Evolutionary conservation across 305 asterid species (phyloP), one percentile per base, ranked within the genome.

Genomic region (Solanum aculeatissimum): DNA sequence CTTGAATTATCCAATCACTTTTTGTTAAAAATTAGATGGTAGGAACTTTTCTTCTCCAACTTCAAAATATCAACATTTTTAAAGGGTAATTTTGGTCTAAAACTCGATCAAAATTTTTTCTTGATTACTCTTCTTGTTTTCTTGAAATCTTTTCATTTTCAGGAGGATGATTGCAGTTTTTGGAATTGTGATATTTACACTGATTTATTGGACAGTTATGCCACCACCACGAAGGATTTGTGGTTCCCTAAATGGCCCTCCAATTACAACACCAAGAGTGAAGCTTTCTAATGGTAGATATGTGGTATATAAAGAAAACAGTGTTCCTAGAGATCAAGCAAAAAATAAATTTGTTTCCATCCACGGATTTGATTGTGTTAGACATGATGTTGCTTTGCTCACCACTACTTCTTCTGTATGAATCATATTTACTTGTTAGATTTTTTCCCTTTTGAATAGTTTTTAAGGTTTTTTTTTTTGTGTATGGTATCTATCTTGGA

Each of bases 331-430:
- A 29, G 2, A 29, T 29, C 32, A 29, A 29, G 32, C 32, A 29
- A 29, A 29, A 29, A 29, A 29, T 2, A 29, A 29, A 29, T 29
- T 29, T 29, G 32, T 29, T 29, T 29, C 2, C 32, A 29, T 29
- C 32, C 32, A 29, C 2, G 32, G 2, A 29, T 29, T 29, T 29
- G 32, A 29, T 29, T 2, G n/a, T n/a, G n/a, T n/a, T n/a, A n/a
- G n/a, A n/a, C 81, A 75, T 75, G 81, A 75, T 75, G 81, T 75
- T 47, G 81, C 62, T 75, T 49, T 75, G 43, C 82, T 75, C 29
- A 49, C 63, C 43, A 75, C 82, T 47, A 75, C 51, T 51, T 75
- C 82, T 4, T 63, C 3, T 25, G 82, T 75, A 75, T 74, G 68
- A 19, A 49, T 57, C 72, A 15, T 29, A 47, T 38, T 63, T n/a